Evolutionary conservation across 805 yeast species (phyloP), one percentile per base, ranked within the genome.

Genomic region (Candida nonsorbophila): DNA sequence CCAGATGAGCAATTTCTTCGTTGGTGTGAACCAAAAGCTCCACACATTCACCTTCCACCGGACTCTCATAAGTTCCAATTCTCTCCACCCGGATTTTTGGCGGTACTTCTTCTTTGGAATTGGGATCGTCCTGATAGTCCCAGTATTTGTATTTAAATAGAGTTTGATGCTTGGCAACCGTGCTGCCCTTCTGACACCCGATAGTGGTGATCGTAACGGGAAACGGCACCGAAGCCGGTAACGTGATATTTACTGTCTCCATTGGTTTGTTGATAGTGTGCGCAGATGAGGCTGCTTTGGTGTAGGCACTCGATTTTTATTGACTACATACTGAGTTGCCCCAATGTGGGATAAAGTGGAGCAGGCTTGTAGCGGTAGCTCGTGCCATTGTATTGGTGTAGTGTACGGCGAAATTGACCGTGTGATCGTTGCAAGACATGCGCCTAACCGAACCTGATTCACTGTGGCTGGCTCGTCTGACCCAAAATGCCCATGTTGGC

Each of bases 31-130:
- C 67, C 14, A 56, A 45, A 39, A 87, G 59, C 7, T 56, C 45
- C 6, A 61, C 53, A 3, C 92, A 56, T 22, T 62, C 61, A 0
- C 97, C 97, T 36, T 76, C 83, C 16, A 84, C 66, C 1, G 97
- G 97, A 21, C 80, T 69, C 50, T 90, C 97, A 50, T 77, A 87
- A 3, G 82, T 69, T 1, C 86, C 90, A 8, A 79, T 75, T 16
- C 76, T 62, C 44, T 83, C 88, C 2, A 81, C 83, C 24, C 78
- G 57, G 12, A 74, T 57, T 41, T 78, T 51, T 38, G 67, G 49
- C 28, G 65, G 46, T 4, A 46, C 48, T 20, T 57, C 64, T 23
- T 68, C 73, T 28, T 62, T 61, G 22, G 62, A 54, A 25, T 64
- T 53, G 6, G 79, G 77, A 37, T 70, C 69, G 19, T 72, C 77